phyloP scores from a whole-genome alignment of 148 eudicot genomes.

The Rhododendron williamsianum region DNA sequence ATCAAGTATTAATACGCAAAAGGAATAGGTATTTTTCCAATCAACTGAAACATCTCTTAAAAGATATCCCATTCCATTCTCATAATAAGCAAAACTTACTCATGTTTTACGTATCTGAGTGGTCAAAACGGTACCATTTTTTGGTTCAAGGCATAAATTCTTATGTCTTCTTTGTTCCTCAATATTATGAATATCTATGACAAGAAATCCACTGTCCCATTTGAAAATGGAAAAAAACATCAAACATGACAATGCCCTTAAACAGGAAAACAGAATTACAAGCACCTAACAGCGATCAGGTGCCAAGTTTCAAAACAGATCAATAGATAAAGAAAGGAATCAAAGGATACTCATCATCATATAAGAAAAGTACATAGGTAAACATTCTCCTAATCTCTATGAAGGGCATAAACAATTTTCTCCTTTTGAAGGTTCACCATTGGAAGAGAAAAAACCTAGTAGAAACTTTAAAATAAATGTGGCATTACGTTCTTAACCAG shows the following conservation, averaged over 20 bases:
- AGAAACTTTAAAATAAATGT: not conserved
- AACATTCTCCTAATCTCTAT: not conserved
- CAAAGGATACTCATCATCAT: not conserved
- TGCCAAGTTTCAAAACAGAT: not conserved
- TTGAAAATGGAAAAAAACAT: not conserved
- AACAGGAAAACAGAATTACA: not conserved
- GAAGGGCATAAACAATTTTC: not conserved
- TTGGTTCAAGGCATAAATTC: not conserved
- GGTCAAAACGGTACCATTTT: not conserved
- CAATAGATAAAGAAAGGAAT: not conserved
- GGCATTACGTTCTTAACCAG: not conserved
- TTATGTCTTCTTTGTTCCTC: not conserved
- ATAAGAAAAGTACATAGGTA: not conserved
- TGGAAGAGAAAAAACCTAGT: not conserved
- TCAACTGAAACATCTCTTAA: not conserved
- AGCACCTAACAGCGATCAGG: not conserved
- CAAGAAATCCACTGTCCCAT: not conserved
- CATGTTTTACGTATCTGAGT: not conserved
- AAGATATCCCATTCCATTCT: not conserved
- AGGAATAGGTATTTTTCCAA: not conserved
- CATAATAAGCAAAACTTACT: not conserved
- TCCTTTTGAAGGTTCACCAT: not conserved
- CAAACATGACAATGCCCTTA: not conserved
- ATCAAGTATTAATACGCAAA: not conserved
- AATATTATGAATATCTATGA: not conserved